Evolutionary conservation across 2,329 filamentous ascomycete genomes (phyloP), one percentile per base, ranked within the genome.

Genomic region (Aurifilum marmelostoma): DNA sequence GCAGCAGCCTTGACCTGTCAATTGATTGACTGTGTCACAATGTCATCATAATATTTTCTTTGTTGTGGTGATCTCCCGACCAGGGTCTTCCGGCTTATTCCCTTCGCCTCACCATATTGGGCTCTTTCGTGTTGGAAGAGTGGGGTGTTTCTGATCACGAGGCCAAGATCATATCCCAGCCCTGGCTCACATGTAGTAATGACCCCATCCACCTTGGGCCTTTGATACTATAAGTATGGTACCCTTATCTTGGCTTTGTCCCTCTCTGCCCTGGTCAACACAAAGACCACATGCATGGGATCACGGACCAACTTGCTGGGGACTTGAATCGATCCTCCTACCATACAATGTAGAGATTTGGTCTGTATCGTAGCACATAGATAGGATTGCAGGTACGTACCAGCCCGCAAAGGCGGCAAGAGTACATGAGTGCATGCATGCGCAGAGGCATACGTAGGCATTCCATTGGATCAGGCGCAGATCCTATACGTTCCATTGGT

Each of bases 71-170:
- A 29, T 18, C 3, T 37, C 9, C 54, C 56, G 32, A 37, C 56
- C 56, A 59, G 56, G 56, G 16, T n/a, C 56, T 37, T 59, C 56
- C 56, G 56, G 56, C 32, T 59, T 34, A 59, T 59, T 59, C 56
- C 56, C 32, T 59, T 24, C 7, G 56, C 32, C 21, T 34, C 21
- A 34, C 3, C 11, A 34, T n/a, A 29, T 37, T 34, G 56, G 56
- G 16, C 29, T 37, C 18, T 47, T 47, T 59, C 56, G 56, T 59
- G 56, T 59, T 37, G 29, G 54, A 12, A 56, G 8, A 18, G 52
- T 56, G 52, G 52, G 52, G 52, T 29, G 12, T 18, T 47, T 47
- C 18, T 12, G 56, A 59, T 59, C 56, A 34, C 56, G 56, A 59
- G 56, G 56, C 56, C 32, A 59, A 32, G 29, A 37, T 47, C 18